Evolutionary conservation across 257 asterid species (phyloP).

Genomic region (Primulina eburnea): DNA sequence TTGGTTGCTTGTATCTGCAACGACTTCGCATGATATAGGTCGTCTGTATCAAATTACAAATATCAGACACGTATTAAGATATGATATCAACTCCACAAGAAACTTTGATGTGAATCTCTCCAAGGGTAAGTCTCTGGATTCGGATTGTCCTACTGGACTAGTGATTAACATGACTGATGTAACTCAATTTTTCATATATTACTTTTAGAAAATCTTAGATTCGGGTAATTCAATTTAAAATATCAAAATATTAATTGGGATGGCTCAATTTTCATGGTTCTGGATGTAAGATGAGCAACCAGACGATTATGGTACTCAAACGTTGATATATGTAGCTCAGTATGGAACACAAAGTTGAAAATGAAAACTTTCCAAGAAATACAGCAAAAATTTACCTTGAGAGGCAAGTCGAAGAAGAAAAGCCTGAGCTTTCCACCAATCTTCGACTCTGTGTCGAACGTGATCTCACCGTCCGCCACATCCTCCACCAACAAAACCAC

Average conservation of each 20-base stretch:
- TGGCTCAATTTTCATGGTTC: too few species aligned
- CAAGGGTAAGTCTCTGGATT: too few species aligned
- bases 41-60: constrained; percentile 40
- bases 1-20: constrained; percentile 39
- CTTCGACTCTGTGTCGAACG: constrained; percentile 63
- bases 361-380: not conserved
- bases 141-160: too few species aligned
- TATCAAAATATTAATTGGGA: too few species aligned
- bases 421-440: constrained; percentile 61
- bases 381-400: constrained; percentile 43
- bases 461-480: constrained; percentile 56
- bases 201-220: too few species aligned
- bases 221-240: too few species aligned
- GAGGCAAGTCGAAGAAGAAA: constrained; percentile 50
- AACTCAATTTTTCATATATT: too few species aligned
- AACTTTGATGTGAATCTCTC: too few species aligned
- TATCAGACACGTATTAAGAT: not conserved
- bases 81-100: not conserved
- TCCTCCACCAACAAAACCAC: constrained; percentile 65
- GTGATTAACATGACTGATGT: too few species aligned
- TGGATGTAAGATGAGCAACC: too few species aligned
- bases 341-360: not conserved
- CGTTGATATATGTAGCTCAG: too few species aligned
- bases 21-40: constrained; percentile 37
- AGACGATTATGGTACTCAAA: too few species aligned